Conservation (phyloP, 2,329 filamentous ascomycete species). For the Didymella pomorum region DNA sequence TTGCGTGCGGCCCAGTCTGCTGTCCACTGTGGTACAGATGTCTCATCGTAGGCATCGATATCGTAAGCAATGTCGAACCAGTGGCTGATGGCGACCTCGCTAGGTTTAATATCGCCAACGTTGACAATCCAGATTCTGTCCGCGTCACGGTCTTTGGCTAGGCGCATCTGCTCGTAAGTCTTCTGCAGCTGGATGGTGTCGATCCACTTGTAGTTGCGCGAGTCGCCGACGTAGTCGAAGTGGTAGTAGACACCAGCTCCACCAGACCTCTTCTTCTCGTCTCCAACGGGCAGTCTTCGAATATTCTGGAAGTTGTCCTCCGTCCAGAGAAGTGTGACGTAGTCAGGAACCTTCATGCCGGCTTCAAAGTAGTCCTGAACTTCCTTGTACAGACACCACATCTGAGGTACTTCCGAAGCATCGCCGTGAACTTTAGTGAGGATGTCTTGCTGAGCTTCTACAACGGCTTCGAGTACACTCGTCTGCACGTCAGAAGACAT, state of each 20-base stretch:
- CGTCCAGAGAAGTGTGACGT: slow-evolving; percentile 72
- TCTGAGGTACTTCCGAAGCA: slow-evolving; percentile 67
- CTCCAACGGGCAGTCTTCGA: slow-evolving; percentile 65
- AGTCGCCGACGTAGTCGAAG: slow-evolving; percentile 69
- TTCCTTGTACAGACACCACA: slow-evolving; percentile 79
- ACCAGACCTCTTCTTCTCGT: slow-evolving; percentile 66
- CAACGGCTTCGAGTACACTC: slow-evolving; percentile 66
- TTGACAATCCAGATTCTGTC: slow-evolving; percentile 72
- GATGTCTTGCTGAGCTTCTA: slow-evolving; percentile 67
- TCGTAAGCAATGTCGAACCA: slow-evolving; percentile 75
- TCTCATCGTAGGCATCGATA: slow-evolving; percentile 63
- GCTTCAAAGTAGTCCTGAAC: slow-evolving; percentile 73
- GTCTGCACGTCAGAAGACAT: slow-evolving; percentile 66
- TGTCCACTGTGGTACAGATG: slow-evolving; percentile 65
- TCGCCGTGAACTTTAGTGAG: slow-evolving; percentile 64
- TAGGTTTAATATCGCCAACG: slow-evolving; percentile 71
- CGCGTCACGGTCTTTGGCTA: slow-evolving; percentile 66
- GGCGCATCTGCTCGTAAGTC: slow-evolving; percentile 71
- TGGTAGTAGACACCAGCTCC: slow-evolving; percentile 74
- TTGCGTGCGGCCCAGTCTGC: slow-evolving; percentile 65
- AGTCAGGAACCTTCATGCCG: slow-evolving; percentile 69
- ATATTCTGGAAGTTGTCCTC: slow-evolving; percentile 76
- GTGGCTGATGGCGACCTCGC: slow-evolving; percentile 71
- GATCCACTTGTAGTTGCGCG: slow-evolving; percentile 66
- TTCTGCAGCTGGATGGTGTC: slow-evolving; percentile 72